phyloP scores from a whole-genome alignment of 306 rosid genomes.

The Cucurbita moschata region DNA sequence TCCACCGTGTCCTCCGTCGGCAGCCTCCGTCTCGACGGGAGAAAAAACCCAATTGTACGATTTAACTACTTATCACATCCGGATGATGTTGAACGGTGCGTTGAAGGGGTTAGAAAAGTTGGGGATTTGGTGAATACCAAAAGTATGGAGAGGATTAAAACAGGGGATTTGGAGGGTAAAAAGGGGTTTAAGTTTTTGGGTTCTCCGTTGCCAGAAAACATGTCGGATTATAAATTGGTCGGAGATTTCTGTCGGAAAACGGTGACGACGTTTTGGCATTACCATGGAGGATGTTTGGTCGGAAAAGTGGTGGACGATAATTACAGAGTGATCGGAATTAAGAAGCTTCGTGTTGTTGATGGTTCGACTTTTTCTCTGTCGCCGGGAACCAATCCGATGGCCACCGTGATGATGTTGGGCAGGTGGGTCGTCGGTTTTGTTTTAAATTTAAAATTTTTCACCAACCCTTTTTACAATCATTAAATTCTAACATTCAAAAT shows the following conservation, averaged over 20 bases:
- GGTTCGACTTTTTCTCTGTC: neutral
- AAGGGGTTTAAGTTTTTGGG: neutral
- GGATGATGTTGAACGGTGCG: neutral
- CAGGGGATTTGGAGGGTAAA: neutral
- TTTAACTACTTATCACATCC: slow-evolving; percentile 4
- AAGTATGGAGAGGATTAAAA: neutral
- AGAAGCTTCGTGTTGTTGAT: neutral
- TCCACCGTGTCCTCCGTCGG: neutral
- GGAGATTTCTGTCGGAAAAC: neutral
- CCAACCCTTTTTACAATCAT: too few species aligned
- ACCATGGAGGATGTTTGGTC: slow-evolving; percentile 7
- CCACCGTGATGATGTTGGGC: slow-evolving; percentile 8
- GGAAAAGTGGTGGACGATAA: slow-evolving; percentile 5
- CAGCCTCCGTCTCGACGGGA: neutral
- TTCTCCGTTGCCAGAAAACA: neutral
- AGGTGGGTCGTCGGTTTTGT: neutral
- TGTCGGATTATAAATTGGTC: neutral
- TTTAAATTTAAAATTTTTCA: too few species aligned
- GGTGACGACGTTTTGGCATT: slow-evolving; percentile 3
- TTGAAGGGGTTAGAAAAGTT: neutral
- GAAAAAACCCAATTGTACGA: neutral
- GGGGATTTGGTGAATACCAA: neutral
- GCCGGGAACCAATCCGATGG: slow-evolving; percentile 4
- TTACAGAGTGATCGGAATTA: neutral
- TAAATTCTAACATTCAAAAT: too few species aligned